Conservation (phyloP, 345 rosid species). For the Eutrema heterophyllum region DNA sequence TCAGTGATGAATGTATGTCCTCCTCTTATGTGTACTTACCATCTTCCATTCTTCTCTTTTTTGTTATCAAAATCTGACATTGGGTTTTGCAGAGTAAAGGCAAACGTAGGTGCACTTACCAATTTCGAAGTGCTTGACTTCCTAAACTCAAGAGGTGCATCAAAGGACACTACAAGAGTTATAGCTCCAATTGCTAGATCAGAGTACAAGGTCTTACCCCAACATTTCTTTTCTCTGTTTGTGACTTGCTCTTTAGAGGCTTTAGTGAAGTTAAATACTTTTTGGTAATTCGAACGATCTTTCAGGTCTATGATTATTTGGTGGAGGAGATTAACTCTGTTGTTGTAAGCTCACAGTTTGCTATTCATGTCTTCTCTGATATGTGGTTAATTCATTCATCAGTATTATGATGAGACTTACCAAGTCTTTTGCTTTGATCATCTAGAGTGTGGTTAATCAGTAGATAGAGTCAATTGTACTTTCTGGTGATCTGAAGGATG, state of each 20-base stretch:
- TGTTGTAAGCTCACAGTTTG: too few relatives aligned
- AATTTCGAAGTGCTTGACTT: constrained; percentile 74
- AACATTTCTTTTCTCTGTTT: not conserved
- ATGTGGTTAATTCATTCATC: too few relatives aligned
- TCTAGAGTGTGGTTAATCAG: too few relatives aligned
- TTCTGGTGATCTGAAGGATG: too few relatives aligned
- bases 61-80: not conserved
- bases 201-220: constrained; percentile 52
- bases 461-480: too few relatives aligned
- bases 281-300: constrained; percentile 2
- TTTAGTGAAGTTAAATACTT: not conserved
- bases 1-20: constrained; percentile 22
- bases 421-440: too few relatives aligned
- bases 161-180: constrained; percentile 59
- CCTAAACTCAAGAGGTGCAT: constrained; percentile 65
- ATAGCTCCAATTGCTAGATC: constrained; percentile 57
- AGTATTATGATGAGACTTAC: too few relatives aligned
- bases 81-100: constrained; percentile 49
- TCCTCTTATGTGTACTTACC: not conserved
- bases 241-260: not conserved
- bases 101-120: constrained; percentile 64
- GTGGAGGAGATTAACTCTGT: too few relatives aligned
- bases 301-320: constrained; percentile 73
- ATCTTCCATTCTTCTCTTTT: not conserved
- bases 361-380: too few relatives aligned